Percentiles rank a stretch among this genome's conserved stretches.
These are phyloP conservation scores for Cadophora sp. DNA, from an alignment of 2,329 filamentous ascomycete genomes.

Conservation along the genomic window DNA sequence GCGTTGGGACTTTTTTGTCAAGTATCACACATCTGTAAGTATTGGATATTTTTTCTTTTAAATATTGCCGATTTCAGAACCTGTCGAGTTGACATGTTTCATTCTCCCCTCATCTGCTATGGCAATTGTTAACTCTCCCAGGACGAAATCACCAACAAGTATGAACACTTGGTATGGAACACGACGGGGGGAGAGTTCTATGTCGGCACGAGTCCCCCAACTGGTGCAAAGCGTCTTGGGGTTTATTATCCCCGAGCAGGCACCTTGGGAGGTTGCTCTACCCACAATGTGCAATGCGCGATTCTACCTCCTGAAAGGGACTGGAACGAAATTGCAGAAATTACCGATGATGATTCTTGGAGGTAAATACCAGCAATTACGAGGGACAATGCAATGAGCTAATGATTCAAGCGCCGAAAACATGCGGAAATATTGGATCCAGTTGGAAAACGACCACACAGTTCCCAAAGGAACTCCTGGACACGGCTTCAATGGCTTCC, in stretches of 20 bases:
- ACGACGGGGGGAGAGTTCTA: slow-evolving; percentile 32
- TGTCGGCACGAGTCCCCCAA: slow-evolving; percentile 44
- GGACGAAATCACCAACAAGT: slow-evolving; percentile 50
- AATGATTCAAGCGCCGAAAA: slow-evolving; percentile 36
- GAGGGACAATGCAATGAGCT: neutral
- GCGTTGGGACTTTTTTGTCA: slow-evolving; percentile 61
- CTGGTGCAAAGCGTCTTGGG: slow-evolving; percentile 45
- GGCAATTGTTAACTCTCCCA: slow-evolving; percentile 53
- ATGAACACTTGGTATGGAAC: slow-evolving; percentile 52
- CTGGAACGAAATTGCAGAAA: slow-evolving; percentile 49
- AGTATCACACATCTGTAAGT: neutral
- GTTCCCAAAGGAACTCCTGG: slow-evolving; percentile 47
- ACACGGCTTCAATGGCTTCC: slow-evolving; percentile 48
- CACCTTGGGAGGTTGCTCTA: slow-evolving; percentile 49
- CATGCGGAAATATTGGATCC: slow-evolving; percentile 51
- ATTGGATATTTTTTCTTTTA: too few relatives aligned
- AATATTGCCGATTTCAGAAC: too few relatives aligned
- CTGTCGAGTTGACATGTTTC: too few relatives aligned
- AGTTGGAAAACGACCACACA: slow-evolving; percentile 53
- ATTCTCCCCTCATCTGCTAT: too few relatives aligned
- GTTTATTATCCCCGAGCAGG: slow-evolving; percentile 50
- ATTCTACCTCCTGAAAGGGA: slow-evolving; percentile 51
- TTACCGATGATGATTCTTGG: slow-evolving; percentile 55
- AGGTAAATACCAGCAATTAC: slow-evolving; percentile 19
- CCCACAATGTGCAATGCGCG: slow-evolving; percentile 48